Evolutionary conservation across 352 stramenopile species (phyloP).

Genomic region (Labyrinthula sp.): DNA sequence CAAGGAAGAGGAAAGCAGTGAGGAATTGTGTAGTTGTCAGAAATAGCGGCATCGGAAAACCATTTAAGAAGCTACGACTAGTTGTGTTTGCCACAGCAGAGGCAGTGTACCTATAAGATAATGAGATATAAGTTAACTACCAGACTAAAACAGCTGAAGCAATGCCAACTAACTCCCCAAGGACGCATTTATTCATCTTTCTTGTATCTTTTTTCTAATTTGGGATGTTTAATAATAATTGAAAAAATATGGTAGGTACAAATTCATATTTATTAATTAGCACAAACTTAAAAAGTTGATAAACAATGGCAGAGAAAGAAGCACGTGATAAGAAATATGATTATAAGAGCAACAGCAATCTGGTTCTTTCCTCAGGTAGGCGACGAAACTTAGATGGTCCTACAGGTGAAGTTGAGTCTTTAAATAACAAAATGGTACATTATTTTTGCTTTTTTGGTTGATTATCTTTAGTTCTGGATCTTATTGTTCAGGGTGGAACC

Average conservation of each 20-base stretch:
- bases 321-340: conserved; percentile 65
- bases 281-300: conserved; percentile 10
- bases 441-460: conserved; percentile 4
- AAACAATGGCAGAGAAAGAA: conserved; percentile 60
- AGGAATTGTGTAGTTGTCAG: conserved; percentile 18
- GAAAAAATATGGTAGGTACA: no score
- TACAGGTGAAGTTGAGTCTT: conserved; percentile 13
- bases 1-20: conserved; percentile 2
- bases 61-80: conserved; percentile 13
- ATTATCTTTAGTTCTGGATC: conserved; percentile 2
- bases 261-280: no score
- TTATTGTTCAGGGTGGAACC: conserved; percentile 32
- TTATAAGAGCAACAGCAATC: conserved; percentile 72
- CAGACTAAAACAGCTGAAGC: no score
- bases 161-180: no score
- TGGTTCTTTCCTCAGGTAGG: conserved; percentile 53
- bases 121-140: no score
- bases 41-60: conserved; percentile 14
- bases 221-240: no score
- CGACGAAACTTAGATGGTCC: conserved; percentile 1
- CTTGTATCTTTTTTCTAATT: no score
- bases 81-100: conserved; percentile 27
- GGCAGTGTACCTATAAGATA: conserved; percentile 18
- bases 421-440: conserved; percentile 1
- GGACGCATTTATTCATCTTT: no score